These are phyloP conservation scores for Solanum phureja DNA, from an alignment of 257 asterid genomes.

Conservation along the genomic window DNA sequence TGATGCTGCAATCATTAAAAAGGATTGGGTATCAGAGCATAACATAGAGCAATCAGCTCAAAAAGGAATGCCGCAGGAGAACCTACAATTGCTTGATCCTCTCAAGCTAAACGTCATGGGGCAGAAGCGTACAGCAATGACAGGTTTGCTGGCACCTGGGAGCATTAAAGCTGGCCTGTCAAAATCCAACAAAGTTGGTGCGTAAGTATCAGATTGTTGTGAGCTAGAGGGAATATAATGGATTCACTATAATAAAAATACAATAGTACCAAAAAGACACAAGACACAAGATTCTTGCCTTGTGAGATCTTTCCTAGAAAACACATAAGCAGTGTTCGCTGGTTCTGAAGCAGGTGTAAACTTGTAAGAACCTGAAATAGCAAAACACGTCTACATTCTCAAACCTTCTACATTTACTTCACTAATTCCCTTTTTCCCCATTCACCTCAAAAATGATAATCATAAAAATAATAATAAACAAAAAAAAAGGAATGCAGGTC, in stretches of 20 bases:
- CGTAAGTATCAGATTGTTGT: background rate
- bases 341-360: slow-evolving; percentile 52
- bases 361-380: slow-evolving; percentile 66
- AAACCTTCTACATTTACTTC: background rate
- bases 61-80: background rate
- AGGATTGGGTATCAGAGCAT: background rate
- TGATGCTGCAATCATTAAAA: slow-evolving; percentile 38
- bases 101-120: slow-evolving; percentile 50
- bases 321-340: slow-evolving; percentile 72
- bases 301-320: slow-evolving; percentile 86
- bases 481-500: background rate
- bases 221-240: background rate
- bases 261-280: background rate
- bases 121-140: slow-evolving; percentile 95
- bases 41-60: slow-evolving; percentile 2
- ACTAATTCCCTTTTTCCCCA: background rate
- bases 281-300: slow-evolving; percentile 47
- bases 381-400: background rate
- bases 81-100: slow-evolving; percentile 57
- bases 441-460: background rate
- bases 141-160: slow-evolving; percentile 95
- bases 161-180: slow-evolving; percentile 95
- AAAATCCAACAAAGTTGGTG: slow-evolving; percentile 7
- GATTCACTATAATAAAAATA: background rate
- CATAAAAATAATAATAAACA: background rate